Evolutionary conservation across 2,329 filamentous ascomycete species (phyloP), one percentile per base, ranked within the genome.

Genomic region (Boeremia exigua): DNA sequence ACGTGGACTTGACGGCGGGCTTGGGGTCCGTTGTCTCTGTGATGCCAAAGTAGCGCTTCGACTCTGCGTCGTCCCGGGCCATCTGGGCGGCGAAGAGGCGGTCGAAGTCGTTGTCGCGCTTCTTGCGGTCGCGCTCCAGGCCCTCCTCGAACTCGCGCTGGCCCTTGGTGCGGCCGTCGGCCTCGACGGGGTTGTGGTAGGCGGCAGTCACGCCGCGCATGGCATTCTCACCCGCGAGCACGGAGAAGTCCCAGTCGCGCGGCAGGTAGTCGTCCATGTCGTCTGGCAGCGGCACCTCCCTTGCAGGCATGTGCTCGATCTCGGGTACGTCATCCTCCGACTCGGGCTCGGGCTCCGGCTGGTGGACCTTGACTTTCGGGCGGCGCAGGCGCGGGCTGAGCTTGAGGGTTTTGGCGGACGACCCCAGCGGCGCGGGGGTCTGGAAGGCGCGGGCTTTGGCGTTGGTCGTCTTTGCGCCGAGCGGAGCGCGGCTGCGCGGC

Each of bases 401-500:
- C 75, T 87, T 88, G 60, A 85, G 83, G 0, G 86, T 86, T 76
- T 87, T 88, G 58, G 88, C 87, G 10, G 72, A 71, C 54, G 71
- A 63, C 23, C 68, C 45, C 84, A 87, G 88, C 29, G 84, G 87
- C 28, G 84, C 87, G 6, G 85, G 85, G 4, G 87, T 88, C 60
- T 89, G 87, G 62, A 87, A 83, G 45, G 81, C 82, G 71, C 82
- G 86, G 56, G 88, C 84, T 80, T 96, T 98, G 49, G 91, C 92
- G 75, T 99, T 99, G 48, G 95, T 98, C 1, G 94, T 98, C 78
- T 99, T 99, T 82, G 91, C 89, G 30, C 94, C 94, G 43, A 99
- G 80, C 11, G 92, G 90, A 33, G 93, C 92, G 68, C 94, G 87
- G 56, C 81, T 88, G 56, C 87, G 86, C 46, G 88, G 83, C 52